Percentiles rank a stretch among this genome's conserved stretches.
phyloP scores from a whole-genome alignment of 2,329 filamentous ascomycete species.

The Tolypocladium album region DNA sequence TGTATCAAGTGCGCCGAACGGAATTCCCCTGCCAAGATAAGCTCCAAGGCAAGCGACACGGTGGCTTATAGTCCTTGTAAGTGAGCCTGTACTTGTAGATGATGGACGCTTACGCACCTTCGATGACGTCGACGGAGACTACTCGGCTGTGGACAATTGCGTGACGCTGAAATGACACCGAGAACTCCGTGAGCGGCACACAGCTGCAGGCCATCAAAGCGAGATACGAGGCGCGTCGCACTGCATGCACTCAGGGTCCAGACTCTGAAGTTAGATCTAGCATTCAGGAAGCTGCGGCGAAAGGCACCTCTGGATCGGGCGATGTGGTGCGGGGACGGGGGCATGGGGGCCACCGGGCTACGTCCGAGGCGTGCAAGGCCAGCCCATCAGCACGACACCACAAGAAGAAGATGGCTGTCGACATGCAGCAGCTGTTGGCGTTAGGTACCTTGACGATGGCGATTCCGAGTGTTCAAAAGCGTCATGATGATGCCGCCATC shows the following conservation, averaged over 20 bases:
- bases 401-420: neutral
- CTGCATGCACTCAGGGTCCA: neutral
- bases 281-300: neutral
- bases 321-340: neutral
- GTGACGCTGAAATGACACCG: neutral
- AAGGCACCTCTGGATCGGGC: neutral
- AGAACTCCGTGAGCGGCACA: neutral
- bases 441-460: neutral
- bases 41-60: neutral
- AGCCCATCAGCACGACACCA: neutral
- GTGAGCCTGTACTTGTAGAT: neutral
- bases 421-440: neutral
- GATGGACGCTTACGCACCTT: neutral
- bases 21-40: neutral
- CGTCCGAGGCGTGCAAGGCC: neutral
- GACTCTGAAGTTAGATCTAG: neutral
- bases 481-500: neutral
- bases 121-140: neutral
- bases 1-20: too few species aligned
- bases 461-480: neutral
- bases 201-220: neutral
- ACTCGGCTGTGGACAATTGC: neutral
- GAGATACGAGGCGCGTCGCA: neutral
- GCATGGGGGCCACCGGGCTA: neutral
- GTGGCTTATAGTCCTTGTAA: neutral